Base-by-base conservation (phyloP, 371 early-diverging fungal species). In the Nosema muscidifuracis region DNA sequence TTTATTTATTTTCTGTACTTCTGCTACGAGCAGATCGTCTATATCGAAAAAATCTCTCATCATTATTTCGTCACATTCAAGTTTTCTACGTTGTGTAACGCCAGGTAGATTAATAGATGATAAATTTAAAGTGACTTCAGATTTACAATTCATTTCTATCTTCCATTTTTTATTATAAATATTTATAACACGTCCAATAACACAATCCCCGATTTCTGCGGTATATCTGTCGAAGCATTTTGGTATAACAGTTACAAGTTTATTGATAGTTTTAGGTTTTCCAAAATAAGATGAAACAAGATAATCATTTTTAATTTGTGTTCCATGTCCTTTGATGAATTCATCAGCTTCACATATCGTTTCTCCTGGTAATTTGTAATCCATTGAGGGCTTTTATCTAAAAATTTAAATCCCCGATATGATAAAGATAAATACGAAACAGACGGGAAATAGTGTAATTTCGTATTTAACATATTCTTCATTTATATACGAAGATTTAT, bases 131-230 rank as follows among this genome's bases (percentile, higher is more conserved):
- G 90, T 85, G 4, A 89, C 91, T 80, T 96, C 94, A 78, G 89
- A 89, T 42, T 88, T 86, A 30, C 90, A 87, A 79, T 90, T 91
- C 38, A 93, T 88, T 80, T 95, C 95, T 0, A 96, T 90, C 76
- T 89, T 91, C 99, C 99, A 98, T 77, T 95, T 89, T 84, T 89
- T 94, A 62, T 64, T 75, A n/a, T 77, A 83, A 58, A 92, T 90
- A 75, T 91, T 92, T 26, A 89, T 89, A 36, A 98, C 89, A 47
- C 97, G 85, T 0, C 97, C 97, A 2, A 98, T 92, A 0, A 98
- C 91, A 55, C 96, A 91, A 85, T 98, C 97, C 57, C 99, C 97
- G 72, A 96, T 90, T 76, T 95, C 92, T 50, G 92, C 92, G 12
- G 85, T 86, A 77, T 90, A 90, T 82, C 88, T 86, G 30, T 50